Conservation (phyloP, 768 basidiomycete species). For the Suillus ampliporus region DNA sequence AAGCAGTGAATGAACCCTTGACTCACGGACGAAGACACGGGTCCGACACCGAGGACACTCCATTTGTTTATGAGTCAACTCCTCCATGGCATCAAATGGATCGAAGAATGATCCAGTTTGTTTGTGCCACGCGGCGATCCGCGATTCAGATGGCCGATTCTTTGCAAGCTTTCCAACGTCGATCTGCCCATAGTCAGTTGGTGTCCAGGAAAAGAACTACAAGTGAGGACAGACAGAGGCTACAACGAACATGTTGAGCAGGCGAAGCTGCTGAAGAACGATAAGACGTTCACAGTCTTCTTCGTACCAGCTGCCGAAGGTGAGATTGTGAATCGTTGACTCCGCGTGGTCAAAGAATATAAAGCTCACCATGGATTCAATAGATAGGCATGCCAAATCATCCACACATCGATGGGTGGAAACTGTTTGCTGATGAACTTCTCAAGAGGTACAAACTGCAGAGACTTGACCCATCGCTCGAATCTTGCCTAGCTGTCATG, state of each 20-base stretch:
- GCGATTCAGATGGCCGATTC: conserved; percentile 20
- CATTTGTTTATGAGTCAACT: conserved; percentile 31
- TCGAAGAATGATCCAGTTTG: conserved; percentile 37
- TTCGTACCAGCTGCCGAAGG: conserved; percentile 32
- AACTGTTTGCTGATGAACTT: conserved; percentile 31
- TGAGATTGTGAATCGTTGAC: conserved; percentile 8
- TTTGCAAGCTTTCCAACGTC: conserved; percentile 25
- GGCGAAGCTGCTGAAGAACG: conserved; percentile 28
- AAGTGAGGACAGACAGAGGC: conserved; percentile 29
- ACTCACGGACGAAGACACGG: conserved; percentile 38
- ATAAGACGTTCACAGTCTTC: conserved; percentile 40
- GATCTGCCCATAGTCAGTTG: conserved; percentile 22
- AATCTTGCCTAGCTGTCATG: conserved; percentile 31
- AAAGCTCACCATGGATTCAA: conserved; percentile 41
- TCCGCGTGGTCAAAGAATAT: not conserved
- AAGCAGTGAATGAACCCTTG: not conserved
- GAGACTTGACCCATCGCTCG: conserved; percentile 37
- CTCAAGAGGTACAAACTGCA: conserved; percentile 30
- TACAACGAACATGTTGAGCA: conserved; percentile 34
- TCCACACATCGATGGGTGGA: conserved; percentile 47
- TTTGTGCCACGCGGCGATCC: conserved; percentile 28
- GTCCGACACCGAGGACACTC: conserved; percentile 44
- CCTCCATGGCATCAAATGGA: conserved; percentile 40
- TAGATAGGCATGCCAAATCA: conserved; percentile 50
- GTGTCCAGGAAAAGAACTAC: not conserved